Conservation (phyloP, 1,284 basidiomycete genomes). For the Mrakiaceae sp. region DNA sequence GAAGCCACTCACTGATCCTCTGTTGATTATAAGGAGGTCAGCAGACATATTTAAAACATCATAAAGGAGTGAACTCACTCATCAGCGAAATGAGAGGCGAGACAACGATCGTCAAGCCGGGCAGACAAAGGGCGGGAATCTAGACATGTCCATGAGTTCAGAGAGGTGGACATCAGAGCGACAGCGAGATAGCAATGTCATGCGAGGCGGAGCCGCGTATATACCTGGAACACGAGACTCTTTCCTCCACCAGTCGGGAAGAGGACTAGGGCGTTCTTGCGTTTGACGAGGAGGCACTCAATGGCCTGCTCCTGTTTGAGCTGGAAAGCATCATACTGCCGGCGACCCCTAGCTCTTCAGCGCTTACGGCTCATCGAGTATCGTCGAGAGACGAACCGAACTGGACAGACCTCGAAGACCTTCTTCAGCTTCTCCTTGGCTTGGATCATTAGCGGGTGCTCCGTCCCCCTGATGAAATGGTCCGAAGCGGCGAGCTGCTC, state of each 20-base stretch:
- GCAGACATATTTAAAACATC: too few species aligned
- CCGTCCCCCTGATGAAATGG: background rate
- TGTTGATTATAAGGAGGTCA: background rate
- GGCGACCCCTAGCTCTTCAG: constrained; percentile 1
- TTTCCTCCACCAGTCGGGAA: constrained; percentile 12
- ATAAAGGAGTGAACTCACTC: background rate
- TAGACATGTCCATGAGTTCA: background rate
- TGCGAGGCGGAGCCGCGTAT: background rate
- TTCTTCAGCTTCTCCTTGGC: background rate
- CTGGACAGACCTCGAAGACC: background rate
- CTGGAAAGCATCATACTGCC: constrained; percentile 1
- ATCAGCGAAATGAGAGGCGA: constrained; percentile 10
- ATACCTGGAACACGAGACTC: background rate
- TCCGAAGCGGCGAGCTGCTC: background rate
- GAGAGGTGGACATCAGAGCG: background rate
- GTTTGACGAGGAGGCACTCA: constrained; percentile 1
- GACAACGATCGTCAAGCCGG: constrained; percentile 10
- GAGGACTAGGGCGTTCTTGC: background rate
- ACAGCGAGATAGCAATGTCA: background rate
- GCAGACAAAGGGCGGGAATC: constrained; percentile 4
- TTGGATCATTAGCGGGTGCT: background rate
- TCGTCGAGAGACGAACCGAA: too few species aligned
- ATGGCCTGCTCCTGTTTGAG: background rate
- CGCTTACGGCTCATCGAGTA: too few species aligned
- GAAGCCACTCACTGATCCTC: background rate